Base-by-base conservation (phyloP, 2,329 filamentous ascomycete species). In the Ramularia endophylla region DNA sequence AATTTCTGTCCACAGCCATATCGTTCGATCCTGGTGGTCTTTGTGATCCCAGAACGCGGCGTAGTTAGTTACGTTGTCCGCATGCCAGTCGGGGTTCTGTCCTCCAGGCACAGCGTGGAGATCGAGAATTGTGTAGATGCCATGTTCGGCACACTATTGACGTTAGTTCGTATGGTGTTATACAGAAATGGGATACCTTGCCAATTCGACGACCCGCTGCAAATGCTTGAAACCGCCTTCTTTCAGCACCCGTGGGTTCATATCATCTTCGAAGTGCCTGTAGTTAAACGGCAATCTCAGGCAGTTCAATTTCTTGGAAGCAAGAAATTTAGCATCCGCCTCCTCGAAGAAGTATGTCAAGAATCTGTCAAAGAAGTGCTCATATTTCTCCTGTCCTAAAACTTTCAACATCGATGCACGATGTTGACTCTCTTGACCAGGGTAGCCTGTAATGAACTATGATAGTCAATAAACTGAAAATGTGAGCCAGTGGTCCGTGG, bases 401-500 rank as follows among this genome's bases (percentile, higher is more conserved):
- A 74, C 72, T 40, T 70, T 65, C 1, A 70, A 62, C 60, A 80
- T 69, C 1, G 74, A 70, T 2, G 67, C 67, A 7, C 76, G 72
- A 46, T 77, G 73, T 46, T 79, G 68, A 16, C 66, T 66, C 53
- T 81, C 78, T 37, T 77, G 73, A 13, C 74, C 78, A 8, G 75
- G 66, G 43, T 72, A 81, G n/a, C 78, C 78, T 1, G 73, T 78
- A 48, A 81, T 80, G 65, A 80, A 80, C 56, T 79, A 72, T 22
- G 77, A 77, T 42, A 8, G 40, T 12, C 25, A 13, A 13, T n/a
- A n/a, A n/a, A n/a, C n/a, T n/a, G n/a, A n/a, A n/a, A n/a, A n/a
- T n/a, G n/a, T n/a, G n/a, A n/a, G n/a, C n/a, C n/a, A n/a, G n/a
- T n/a, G n/a, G n/a, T n/a, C n/a, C n/a, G n/a, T n/a, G n/a, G n/a